These are phyloP conservation scores for Cercospora canescens DNA, from an alignment of 2,329 filamentous ascomycete genomes.

Conservation along the genomic window DNA sequence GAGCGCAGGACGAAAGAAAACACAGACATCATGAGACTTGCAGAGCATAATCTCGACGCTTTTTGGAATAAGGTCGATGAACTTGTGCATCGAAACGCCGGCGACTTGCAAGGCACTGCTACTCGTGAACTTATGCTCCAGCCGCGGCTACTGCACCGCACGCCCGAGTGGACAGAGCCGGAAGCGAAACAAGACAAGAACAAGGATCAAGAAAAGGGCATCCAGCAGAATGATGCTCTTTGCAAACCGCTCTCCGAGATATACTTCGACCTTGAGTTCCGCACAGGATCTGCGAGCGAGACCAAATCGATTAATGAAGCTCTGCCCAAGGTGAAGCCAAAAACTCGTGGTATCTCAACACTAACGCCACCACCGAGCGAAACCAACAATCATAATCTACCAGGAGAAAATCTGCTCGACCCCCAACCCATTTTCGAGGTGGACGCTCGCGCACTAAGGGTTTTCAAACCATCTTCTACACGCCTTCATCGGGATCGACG, in stretches of 20 bases:
- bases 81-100: slow-evolving; percentile 4
- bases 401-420: background rate
- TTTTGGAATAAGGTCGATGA: slow-evolving; percentile 20
- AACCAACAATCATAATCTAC: background rate
- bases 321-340: slow-evolving; percentile 3
- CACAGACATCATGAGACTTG: slow-evolving; percentile 8
- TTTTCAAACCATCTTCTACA: slow-evolving; percentile 46
- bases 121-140: background rate
- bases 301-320: background rate
- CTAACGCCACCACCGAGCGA: background rate
- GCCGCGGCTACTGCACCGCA: slow-evolving; percentile 14
- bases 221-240: background rate
- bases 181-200: background rate
- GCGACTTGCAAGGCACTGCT: background rate
- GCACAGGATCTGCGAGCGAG: slow-evolving; percentile 13
- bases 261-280: slow-evolving; percentile 27
- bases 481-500: slow-evolving; percentile 33
- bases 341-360: slow-evolving; percentile 10
- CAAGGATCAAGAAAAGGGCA: background rate
- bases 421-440: slow-evolving; percentile 34
- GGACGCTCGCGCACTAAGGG: slow-evolving; percentile 42
- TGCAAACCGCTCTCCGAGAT: slow-evolving; percentile 29
- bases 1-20: slow-evolving; percentile 19
- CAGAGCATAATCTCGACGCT: slow-evolving; percentile 9
- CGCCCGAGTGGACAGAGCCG: slow-evolving; percentile 17